Conservation (phyloP, 2,329 filamentous ascomycete species). For the Hypoxylon sp. region DNA sequence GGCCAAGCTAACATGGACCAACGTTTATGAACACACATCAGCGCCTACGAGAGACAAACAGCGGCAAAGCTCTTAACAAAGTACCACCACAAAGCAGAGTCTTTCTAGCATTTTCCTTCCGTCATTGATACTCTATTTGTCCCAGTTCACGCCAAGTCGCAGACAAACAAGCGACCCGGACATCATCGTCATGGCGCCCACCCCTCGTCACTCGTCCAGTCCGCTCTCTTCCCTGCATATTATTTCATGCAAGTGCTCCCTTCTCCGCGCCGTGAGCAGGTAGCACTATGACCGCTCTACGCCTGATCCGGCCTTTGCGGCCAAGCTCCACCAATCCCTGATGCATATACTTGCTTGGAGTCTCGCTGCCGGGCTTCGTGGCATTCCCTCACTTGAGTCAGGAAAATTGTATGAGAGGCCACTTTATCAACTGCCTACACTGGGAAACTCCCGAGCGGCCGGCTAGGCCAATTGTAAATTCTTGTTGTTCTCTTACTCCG, state of each 20-base stretch:
- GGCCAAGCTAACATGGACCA: conserved; percentile 14
- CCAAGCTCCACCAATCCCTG: conserved; percentile 50
- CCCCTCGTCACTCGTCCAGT: conserved; percentile 45
- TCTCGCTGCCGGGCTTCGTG: conserved; percentile 52
- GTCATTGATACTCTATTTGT: conserved; percentile 21
- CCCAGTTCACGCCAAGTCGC: conserved; percentile 37
- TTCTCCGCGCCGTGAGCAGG: conserved; percentile 48
- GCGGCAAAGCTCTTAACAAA: conserved; percentile 22
- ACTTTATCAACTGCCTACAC: conserved; percentile 43
- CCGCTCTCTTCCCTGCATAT: conserved; percentile 49
- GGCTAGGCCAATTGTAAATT: conserved; percentile 42
- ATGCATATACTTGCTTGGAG: conserved; percentile 52
- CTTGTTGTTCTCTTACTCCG: conserved; percentile 22
- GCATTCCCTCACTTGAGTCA: conserved; percentile 53
- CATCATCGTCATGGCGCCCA: conserved; percentile 36
- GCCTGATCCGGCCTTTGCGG: conserved; percentile 50
- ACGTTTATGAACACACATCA: conserved; percentile 15
- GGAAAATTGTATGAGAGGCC: conserved; percentile 38
- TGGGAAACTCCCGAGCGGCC: conserved; percentile 42
- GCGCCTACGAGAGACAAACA: conserved; percentile 44
- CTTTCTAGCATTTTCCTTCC: conserved; percentile 19
- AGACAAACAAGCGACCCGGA: conserved; percentile 38
- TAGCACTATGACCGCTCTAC: conserved; percentile 45
- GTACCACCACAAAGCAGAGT: conserved; percentile 32
- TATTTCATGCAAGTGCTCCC: conserved; percentile 52